A percentile compares a stretch with the other conserved stretches of the same genome.
Conservation (phyloP, 2,329 filamentous ascomycete genomes). For the Penicillium janthinellum region DNA sequence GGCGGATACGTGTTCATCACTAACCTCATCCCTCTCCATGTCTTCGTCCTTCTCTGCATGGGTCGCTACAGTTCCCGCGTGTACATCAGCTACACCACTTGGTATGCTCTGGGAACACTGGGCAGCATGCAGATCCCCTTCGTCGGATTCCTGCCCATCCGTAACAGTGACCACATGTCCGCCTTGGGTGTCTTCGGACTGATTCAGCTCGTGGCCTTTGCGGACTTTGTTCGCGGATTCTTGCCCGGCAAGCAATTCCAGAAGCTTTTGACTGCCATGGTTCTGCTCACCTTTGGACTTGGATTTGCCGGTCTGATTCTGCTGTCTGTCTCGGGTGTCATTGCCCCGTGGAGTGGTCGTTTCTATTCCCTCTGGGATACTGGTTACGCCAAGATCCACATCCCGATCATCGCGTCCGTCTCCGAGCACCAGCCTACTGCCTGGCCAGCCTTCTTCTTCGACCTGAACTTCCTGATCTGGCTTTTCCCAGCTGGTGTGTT, state of each 20-base stretch:
- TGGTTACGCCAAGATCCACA: slow-evolving; percentile 97
- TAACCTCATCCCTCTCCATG: slow-evolving; percentile 90
- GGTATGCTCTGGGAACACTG: slow-evolving; percentile 94
- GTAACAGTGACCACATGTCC: slow-evolving; percentile 98
- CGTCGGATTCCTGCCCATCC: slow-evolving; percentile 93
- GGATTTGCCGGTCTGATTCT: slow-evolving; percentile 75
- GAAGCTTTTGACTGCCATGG: slow-evolving; percentile 76
- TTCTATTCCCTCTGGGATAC: slow-evolving; percentile 99
- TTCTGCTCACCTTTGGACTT: slow-evolving; percentile 72
- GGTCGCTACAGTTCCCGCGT: slow-evolving; percentile 90
- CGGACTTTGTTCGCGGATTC: slow-evolving; percentile 85
- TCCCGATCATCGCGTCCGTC: slow-evolving; percentile 99
- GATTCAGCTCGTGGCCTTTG: slow-evolving; percentile 87
- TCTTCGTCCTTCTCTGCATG: slow-evolving; percentile 94
- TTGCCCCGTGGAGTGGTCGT: slow-evolving; percentile 95
- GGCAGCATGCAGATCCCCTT: slow-evolving; percentile 99
- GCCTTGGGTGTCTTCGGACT: slow-evolving; percentile 94
- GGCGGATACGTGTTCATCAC: slow-evolving; percentile 99
- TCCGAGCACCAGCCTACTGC: slow-evolving; percentile 98
- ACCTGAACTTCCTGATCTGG: slow-evolving; percentile 98
- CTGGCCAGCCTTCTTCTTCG: slow-evolving; percentile 99
- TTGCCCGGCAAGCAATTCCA: slow-evolving; percentile 93
- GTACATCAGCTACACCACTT: slow-evolving; percentile 96
- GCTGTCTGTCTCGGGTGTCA: slow-evolving; percentile 83
- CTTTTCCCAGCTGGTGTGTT: slow-evolving; percentile 98